These are phyloP conservation scores for Xylariaceae sp. DNA, from an alignment of 2,329 filamentous ascomycete genomes.

Conservation along the genomic window DNA sequence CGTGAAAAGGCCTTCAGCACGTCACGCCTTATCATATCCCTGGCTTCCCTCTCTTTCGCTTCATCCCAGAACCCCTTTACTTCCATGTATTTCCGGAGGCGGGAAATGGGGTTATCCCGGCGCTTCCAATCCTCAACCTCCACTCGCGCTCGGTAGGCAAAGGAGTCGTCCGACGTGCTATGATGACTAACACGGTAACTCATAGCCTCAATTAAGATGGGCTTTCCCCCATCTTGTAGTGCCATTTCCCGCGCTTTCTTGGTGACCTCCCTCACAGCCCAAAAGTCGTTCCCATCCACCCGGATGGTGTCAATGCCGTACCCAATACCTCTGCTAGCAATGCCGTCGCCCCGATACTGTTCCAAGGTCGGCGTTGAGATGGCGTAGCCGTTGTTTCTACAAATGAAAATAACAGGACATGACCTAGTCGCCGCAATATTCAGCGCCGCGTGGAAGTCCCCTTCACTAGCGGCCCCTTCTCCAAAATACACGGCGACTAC, in stretches of 20 bases:
- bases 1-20: conserved; percentile 78
- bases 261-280: conserved; percentile 77
- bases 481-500: conserved; percentile 84
- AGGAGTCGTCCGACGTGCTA: conserved; percentile 93
- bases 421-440: conserved; percentile 86
- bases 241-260: conserved; percentile 72
- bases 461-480: conserved; percentile 83
- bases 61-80: conserved; percentile 78
- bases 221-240: conserved; percentile 71
- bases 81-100: conserved; percentile 88
- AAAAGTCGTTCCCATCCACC: conserved; percentile 91
- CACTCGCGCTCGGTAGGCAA: conserved; percentile 86
- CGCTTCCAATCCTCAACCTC: conserved; percentile 96
- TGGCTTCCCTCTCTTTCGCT: conserved; percentile 66
- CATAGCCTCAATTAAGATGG: conserved; percentile 90
- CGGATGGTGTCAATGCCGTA: conserved; percentile 94
- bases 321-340: conserved; percentile 77
- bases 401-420: conserved; percentile 86
- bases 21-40: conserved; percentile 62
- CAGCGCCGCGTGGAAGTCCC: conserved; percentile 84
- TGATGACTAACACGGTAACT: conserved; percentile 97
- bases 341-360: conserved; percentile 87
- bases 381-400: conserved; percentile 87
- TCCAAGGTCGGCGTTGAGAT: conserved; percentile 86
- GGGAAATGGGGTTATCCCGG: conserved; percentile 80